These are phyloP conservation scores for Trametes meyenii DNA, from an alignment of 768 basidiomycete species.

Conservation along the genomic window DNA sequence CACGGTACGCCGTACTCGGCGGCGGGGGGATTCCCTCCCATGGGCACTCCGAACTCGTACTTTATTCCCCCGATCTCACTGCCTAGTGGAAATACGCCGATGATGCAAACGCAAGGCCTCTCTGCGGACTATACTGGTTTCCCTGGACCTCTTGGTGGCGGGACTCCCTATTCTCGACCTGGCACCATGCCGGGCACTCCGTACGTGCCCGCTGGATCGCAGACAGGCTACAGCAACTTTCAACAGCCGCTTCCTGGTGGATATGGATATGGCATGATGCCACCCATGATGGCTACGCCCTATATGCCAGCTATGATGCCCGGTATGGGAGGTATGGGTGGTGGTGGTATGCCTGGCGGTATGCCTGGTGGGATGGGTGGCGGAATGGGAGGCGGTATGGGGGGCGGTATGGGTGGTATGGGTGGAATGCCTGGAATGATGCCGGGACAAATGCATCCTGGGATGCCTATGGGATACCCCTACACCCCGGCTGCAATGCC, in stretches of 20 bases:
- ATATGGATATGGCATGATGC: slow-evolving; percentile 8
- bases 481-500: slow-evolving; percentile 13
- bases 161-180: slow-evolving; percentile 9
- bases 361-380: slow-evolving; percentile 17
- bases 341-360: slow-evolving; percentile 14
- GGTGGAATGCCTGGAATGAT: slow-evolving; percentile 29
- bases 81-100: slow-evolving; percentile 24
- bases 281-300: slow-evolving; percentile 16
- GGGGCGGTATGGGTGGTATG: background rate
- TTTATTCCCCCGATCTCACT: slow-evolving; percentile 35
- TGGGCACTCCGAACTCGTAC: slow-evolving; percentile 34
- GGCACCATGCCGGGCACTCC: slow-evolving; percentile 16
- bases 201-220: slow-evolving; percentile 15
- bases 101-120: slow-evolving; percentile 26
- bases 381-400: slow-evolving; percentile 6
- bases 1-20: slow-evolving; percentile 27
- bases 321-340: slow-evolving; percentile 6
- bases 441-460: too few species aligned
- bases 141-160: slow-evolving; percentile 8
- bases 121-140: slow-evolving; percentile 38
- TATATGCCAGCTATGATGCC: slow-evolving; percentile 20
- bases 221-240: slow-evolving; percentile 15
- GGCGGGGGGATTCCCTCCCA: slow-evolving; percentile 3
- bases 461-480: slow-evolving; percentile 9
- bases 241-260: slow-evolving; percentile 14